A percentile compares a stretch with the other conserved stretches of the same genome.
Evolutionary conservation across 306 rosid species (phyloP).

Genomic region (Quercus alba): DNA sequence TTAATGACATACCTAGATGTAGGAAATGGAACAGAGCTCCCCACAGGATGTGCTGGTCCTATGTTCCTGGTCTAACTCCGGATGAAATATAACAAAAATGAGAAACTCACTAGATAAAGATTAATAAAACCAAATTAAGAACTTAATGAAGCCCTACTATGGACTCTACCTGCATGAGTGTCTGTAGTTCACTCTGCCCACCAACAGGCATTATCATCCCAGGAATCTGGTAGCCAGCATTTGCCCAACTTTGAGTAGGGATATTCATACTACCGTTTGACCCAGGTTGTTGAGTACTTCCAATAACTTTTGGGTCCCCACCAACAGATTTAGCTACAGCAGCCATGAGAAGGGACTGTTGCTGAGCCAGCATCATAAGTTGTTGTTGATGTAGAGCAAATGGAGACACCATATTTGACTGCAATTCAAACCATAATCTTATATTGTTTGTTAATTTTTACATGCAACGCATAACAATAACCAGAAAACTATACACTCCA

Average conservation of each 20-base stretch:
- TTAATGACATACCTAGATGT: conserved; percentile 64
- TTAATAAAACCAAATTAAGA: conserved; percentile 9
- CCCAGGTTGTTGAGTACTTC: conserved; percentile 43
- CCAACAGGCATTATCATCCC: conserved; percentile 57
- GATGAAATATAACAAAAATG: conserved; percentile 26
- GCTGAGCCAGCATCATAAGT: conserved; percentile 87
- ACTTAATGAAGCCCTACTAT: conserved; percentile 10
- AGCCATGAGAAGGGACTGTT: conserved; percentile 87
- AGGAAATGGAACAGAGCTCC: conserved; percentile 63
- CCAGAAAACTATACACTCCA: background rate
- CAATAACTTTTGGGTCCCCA: conserved; percentile 42
- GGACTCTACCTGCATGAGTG: conserved; percentile 56
- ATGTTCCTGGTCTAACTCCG: conserved; percentile 48
- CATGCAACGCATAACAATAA: background rate
- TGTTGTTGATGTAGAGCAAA: conserved; percentile 93
- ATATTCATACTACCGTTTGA: conserved; percentile 40
- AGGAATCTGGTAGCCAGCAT: conserved; percentile 55
- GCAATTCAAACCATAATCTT: conserved; percentile 41
- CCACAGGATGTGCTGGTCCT: conserved; percentile 46
- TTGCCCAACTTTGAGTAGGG: conserved; percentile 69
- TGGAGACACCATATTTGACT: conserved; percentile 88
- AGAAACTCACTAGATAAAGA: conserved; percentile 21
- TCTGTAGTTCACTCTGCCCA: conserved; percentile 56
- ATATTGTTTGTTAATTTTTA: background rate
- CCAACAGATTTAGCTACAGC: conserved; percentile 72